phyloP scores from a whole-genome alignment of 2,329 filamentous ascomycete species.

The Epichloe coenophiala region DNA sequence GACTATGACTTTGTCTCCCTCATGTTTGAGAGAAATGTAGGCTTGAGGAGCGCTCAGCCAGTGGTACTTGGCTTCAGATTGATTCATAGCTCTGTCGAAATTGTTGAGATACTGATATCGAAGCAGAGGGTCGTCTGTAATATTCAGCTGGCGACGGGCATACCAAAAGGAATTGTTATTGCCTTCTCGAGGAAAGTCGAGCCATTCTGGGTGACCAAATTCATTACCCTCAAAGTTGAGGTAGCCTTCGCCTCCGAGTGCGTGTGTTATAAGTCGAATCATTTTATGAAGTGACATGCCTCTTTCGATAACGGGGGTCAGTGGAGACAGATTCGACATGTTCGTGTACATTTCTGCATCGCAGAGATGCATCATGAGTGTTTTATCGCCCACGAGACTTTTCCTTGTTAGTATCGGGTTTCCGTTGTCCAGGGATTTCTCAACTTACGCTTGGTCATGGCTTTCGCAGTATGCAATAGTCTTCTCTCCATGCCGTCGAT shows the following conservation, averaged over 20 bases:
- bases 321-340: constrained; percentile 76
- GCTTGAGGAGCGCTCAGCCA: constrained; percentile 82
- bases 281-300: constrained; percentile 93
- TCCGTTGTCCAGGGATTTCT: background rate
- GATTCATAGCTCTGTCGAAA: constrained; percentile 88
- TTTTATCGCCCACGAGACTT: constrained; percentile 91
- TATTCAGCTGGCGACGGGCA: constrained; percentile 82
- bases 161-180: constrained; percentile 94
- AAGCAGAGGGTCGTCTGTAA: constrained; percentile 72
- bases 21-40: constrained; percentile 87
- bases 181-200: constrained; percentile 90
- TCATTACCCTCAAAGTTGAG: constrained; percentile 99
- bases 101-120: constrained; percentile 87
- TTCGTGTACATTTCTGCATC: constrained; percentile 96
- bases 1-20: constrained; percentile 85
- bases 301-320: constrained; percentile 79
- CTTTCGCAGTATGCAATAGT: constrained; percentile 96
- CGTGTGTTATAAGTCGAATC: constrained; percentile 88
- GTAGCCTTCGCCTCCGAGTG: constrained; percentile 86
- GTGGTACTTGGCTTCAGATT: constrained; percentile 73
- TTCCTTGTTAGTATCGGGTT: constrained; percentile 6
- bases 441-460: constrained; percentile 85
- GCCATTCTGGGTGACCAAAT: constrained; percentile 97
- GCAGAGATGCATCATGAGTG: constrained; percentile 94
- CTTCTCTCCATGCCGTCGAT: constrained; percentile 90